Conservation (phyloP, 306 rosid genomes). For the Spatholobus suberectus region DNA sequence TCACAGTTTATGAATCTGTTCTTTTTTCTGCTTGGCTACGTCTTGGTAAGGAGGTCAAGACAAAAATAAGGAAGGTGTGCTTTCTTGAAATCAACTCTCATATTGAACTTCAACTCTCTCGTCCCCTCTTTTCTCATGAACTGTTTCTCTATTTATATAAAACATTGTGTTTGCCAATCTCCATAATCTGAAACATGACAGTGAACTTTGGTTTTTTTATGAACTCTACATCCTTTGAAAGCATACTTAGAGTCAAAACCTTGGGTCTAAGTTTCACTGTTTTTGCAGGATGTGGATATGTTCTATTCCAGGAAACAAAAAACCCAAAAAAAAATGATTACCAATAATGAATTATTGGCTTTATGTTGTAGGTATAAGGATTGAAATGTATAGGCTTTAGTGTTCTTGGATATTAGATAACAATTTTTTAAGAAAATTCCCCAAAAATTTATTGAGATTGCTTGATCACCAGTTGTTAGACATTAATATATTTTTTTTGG, state of each 20-base stretch:
- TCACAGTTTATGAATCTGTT: slow-evolving; percentile 60
- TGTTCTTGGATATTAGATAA: no score
- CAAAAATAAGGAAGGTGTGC: slow-evolving; percentile 50
- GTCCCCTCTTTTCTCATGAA: not conserved
- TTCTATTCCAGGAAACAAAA: not conserved
- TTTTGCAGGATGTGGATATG: not conserved
- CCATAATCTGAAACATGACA: not conserved
- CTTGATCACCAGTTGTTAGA: no score
- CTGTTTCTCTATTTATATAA: not conserved
- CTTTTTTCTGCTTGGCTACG: slow-evolving; percentile 61
- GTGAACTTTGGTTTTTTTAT: not conserved
- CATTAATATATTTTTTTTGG: no score
- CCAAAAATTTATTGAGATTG: no score
- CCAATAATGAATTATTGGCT: not conserved
- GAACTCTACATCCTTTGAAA: not conserved
- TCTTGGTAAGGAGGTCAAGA: slow-evolving; percentile 52
- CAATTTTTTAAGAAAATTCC: no score
- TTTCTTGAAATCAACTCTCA: slow-evolving; percentile 23
- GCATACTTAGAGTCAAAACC: not conserved
- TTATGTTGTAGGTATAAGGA: no score
- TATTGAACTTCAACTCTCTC: not conserved
- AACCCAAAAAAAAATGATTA: not conserved
- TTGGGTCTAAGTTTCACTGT: not conserved
- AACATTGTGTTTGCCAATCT: slow-evolving; percentile 2
- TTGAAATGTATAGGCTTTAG: no score